Base-by-base conservation (phyloP, 768 basidiomycete species). In the Xerocomus potaroensis region DNA sequence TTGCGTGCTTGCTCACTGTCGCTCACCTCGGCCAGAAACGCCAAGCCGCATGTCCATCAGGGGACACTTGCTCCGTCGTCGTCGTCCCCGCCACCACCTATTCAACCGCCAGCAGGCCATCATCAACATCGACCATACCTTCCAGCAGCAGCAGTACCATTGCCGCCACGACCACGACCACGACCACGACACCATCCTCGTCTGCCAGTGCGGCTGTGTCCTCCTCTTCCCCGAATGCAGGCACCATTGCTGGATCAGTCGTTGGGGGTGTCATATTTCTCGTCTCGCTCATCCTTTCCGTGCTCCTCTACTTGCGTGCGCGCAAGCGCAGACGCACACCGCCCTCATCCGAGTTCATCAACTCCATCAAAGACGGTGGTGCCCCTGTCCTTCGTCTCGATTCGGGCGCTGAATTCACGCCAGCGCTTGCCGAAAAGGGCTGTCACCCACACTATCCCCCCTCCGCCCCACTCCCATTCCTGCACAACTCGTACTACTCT, bases 321-420 rank as follows among this genome's bases (percentile, higher is more conserved):
- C 73, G 73, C 18, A 47, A 45, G 16, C 69, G 68, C 33, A 68
- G 59, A 21, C 72, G 67, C 41, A 70, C 66, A n/a, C 71, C 80
- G 1, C 83, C 84, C 4, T 81, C 81, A 14, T 71, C 79, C 15
- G 81, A 82, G 52, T 84, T 83, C 60, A 62, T 78, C 33, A 59
- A 64, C 18, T 60, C 61, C 24, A 47, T 63, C 43, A 51, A 45
- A 35, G 49, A 41, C 0, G 65, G 65, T 15, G 37, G 41, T 11
- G 2, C 54, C 5, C 64, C 64, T 9, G 50, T 65, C 30, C 49
- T 65, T 15, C 66, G 63, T 14, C 52, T 68, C 15, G 63, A 60
- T 8, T 56, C 54, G 2, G 55, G 56, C n/a, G 49, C 53, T 27
- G 41, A 48, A 14, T 54, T 47, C 27, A 41, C 45, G 4, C 51